phyloP scores from a whole-genome alignment of 202 grass and related monocot genomes.

The Zoysia matrella region DNA sequence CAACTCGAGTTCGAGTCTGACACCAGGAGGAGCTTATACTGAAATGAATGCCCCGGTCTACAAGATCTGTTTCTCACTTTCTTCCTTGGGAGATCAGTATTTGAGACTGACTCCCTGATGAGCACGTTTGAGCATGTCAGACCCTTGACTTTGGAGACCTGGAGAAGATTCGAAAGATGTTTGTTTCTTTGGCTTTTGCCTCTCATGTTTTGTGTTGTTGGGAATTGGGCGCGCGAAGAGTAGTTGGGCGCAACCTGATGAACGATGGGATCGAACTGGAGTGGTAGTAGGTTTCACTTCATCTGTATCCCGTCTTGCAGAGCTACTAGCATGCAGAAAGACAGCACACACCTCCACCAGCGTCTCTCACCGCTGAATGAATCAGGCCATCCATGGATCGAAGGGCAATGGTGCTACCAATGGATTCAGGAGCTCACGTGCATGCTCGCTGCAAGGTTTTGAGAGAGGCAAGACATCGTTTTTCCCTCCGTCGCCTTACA shows the following conservation, averaged over 20 bases:
- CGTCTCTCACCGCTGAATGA: conserved; percentile 29
- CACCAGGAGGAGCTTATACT: too few species aligned
- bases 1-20: too few species aligned
- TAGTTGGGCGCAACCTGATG: conserved; percentile 50
- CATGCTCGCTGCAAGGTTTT: too few species aligned
- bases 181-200: conserved; percentile 51
- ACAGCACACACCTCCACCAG: too few species aligned
- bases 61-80: too few species aligned
- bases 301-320: not conserved
- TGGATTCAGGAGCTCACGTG: not conserved
- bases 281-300: conserved; percentile 31
- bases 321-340: too few species aligned
- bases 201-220: conserved; percentile 37
- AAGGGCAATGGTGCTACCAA: conserved; percentile 44
- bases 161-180: conserved; percentile 56
- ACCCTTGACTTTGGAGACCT: conserved; percentile 46
- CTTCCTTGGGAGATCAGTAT: conserved; percentile 12
- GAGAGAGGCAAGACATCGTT: too few species aligned
- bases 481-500: not conserved
- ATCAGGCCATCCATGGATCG: conserved; percentile 50
- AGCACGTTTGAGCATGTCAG: conserved; percentile 33
- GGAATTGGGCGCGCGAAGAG: conserved; percentile 45
- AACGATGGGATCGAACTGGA: conserved; percentile 54
- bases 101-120: conserved; percentile 43
- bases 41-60: too few species aligned